Percentiles rank a stretch among this genome's conserved stretches.
Conservation (phyloP, 768 basidiomycete species). For the Kwoniella mangroviensis region DNA sequence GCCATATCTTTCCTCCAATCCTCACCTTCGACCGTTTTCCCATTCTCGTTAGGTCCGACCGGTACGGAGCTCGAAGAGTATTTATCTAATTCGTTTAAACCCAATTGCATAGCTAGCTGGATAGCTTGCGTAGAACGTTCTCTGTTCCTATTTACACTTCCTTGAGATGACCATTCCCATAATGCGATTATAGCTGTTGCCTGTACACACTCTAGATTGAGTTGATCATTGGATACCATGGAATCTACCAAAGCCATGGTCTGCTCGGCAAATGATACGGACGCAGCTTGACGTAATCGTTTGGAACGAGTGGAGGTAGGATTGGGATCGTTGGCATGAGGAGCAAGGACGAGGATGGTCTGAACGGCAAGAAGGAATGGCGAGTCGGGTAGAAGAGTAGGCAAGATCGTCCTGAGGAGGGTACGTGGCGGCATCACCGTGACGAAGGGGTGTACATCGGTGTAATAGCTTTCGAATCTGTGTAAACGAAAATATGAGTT, state of each 20-base stretch:
- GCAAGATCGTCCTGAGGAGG: constrained; percentile 39
- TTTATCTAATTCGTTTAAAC: constrained; percentile 52
- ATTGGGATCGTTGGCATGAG: constrained; percentile 46
- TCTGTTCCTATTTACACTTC: constrained; percentile 36
- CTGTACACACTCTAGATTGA: constrained; percentile 50
- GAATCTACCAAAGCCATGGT: constrained; percentile 38
- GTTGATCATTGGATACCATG: constrained; percentile 21
- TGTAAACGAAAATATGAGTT: too few species aligned
- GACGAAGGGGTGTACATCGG: constrained; percentile 56
- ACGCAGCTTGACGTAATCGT: constrained; percentile 38
- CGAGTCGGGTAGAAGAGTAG: constrained; percentile 41
- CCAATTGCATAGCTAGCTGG: constrained; percentile 53
- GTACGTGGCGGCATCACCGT: constrained; percentile 51
- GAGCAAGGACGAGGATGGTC: constrained; percentile 50
- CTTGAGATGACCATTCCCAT: constrained; percentile 53
- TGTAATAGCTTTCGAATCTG: constrained; percentile 51
- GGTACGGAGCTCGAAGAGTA: constrained; percentile 10
- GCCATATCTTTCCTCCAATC: constrained; percentile 55
- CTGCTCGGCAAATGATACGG: constrained; percentile 35
- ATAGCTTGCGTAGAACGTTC: constrained; percentile 41
- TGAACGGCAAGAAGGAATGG: constrained; percentile 54
- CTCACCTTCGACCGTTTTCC: constrained; percentile 44
- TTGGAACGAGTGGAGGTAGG: constrained; percentile 49
- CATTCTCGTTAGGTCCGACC: constrained; percentile 8
- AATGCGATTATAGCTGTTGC: constrained; percentile 50